phyloP scores from a whole-genome alignment of 1,284 basidiomycete species.

The Apiotrichum gracile region DNA sequence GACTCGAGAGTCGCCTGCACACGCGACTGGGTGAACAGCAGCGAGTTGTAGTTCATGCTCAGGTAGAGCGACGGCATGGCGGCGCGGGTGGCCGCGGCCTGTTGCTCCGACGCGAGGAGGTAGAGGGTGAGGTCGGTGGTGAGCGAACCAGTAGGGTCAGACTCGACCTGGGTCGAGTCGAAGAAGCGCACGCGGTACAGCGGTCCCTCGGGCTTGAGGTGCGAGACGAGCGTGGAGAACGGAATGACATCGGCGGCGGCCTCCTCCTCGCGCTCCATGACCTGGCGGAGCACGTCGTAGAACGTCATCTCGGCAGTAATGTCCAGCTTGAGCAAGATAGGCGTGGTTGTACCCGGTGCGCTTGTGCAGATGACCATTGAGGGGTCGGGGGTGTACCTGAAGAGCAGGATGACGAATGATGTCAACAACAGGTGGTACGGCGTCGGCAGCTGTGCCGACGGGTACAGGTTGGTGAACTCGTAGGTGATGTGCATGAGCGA shows the following conservation, averaged over 20 bases:
- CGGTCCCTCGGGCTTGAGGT: conserved; percentile 59
- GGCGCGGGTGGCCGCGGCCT: conserved; percentile 61
- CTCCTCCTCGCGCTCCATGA: conserved; percentile 65
- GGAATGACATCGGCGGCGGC: conserved; percentile 79
- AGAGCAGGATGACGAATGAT: conserved; percentile 82
- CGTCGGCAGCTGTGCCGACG: conserved; percentile 56
- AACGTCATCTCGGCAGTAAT: conserved; percentile 85
- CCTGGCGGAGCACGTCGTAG: conserved; percentile 70
- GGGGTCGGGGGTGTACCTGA: conserved; percentile 93
- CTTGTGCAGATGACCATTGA: conserved; percentile 91
- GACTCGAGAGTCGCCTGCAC: conserved; percentile 80
- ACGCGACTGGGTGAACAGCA: conserved; percentile 78
- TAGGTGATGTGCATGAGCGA: conserved; percentile 56
- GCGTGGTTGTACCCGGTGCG: conserved; percentile 64
- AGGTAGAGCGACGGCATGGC: conserved; percentile 63
- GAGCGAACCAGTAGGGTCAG: conserved; percentile 70
- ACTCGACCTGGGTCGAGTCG: conserved; percentile 65
- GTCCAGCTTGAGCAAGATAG: conserved; percentile 76
- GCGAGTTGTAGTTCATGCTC: conserved; percentile 85
- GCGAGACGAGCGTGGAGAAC: conserved; percentile 69
- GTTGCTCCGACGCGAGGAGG: conserved; percentile 58
- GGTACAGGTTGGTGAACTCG: conserved; percentile 56
- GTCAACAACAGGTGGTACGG: conserved; percentile 88
- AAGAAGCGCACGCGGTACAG: conserved; percentile 95
- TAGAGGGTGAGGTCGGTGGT: conserved; percentile 87